Conservation (phyloP, 441 rosid genomes). For the Arabidopsis lyrata region DNA sequence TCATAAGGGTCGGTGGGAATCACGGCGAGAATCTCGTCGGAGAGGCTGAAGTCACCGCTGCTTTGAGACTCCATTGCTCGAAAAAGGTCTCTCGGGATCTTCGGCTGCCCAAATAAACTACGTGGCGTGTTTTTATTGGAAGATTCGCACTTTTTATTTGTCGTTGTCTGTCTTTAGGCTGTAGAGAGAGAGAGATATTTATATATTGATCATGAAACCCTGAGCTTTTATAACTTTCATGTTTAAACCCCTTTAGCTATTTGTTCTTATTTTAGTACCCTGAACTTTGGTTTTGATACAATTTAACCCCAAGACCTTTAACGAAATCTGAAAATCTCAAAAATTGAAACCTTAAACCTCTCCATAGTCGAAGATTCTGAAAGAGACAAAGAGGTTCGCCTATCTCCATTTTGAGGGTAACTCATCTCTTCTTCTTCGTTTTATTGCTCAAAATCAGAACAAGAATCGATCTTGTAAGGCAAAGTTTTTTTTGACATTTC, state of each 20-base stretch:
- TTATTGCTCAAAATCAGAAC: too few species aligned
- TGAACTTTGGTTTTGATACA: neutral
- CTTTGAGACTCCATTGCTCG: constrained; percentile 50
- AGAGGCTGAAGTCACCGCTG: constrained; percentile 58
- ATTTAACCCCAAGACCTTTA: neutral
- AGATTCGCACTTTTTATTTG: neutral
- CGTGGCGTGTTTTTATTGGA: constrained; percentile 31
- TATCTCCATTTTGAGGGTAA: too few species aligned
- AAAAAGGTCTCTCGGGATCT: constrained; percentile 36
- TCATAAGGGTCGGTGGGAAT: constrained; percentile 50
- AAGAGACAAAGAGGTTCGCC: too few species aligned
- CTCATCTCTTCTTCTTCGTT: too few species aligned
- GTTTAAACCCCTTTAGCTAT: neutral
- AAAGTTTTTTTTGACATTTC: too few species aligned
- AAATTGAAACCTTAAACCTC: too few species aligned
- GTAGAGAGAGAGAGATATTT: too few species aligned
- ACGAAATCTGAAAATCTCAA: neutral
- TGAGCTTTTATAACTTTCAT: neutral
- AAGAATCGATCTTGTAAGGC: too few species aligned
- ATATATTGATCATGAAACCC: constrained; percentile 1
- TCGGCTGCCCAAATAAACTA: neutral
- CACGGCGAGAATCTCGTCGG: constrained; percentile 50
- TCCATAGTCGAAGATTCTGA: too few species aligned
- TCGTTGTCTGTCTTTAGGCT: neutral
- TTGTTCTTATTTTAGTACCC: too few species aligned